A percentile compares a stretch with the other conserved stretches of the same genome.
Conservation (phyloP, 345 rosid species). For the Syzygium jambos region DNA sequence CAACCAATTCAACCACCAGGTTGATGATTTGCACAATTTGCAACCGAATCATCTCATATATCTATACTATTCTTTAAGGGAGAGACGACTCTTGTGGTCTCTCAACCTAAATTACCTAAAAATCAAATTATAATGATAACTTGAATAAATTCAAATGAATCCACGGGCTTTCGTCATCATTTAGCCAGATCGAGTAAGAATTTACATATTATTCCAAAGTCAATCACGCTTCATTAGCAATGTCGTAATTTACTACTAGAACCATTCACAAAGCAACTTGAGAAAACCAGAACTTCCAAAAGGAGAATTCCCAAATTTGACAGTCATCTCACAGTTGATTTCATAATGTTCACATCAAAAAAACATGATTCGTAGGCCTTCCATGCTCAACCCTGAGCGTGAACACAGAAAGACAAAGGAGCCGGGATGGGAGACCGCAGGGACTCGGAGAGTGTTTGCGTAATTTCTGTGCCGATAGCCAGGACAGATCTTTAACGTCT, state of each 20-base stretch:
- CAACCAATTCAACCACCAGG: fast-evolving
- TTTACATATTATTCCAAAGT: neutral
- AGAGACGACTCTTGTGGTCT: neutral
- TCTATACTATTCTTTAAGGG: neutral
- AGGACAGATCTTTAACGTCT: neutral
- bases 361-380: neutral
- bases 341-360: neutral
- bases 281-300: fast-evolving
- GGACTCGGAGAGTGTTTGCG: neutral
- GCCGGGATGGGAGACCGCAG: neutral
- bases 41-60: neutral
- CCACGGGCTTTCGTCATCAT: neutral
- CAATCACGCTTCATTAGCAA: neutral
- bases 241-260: neutral
- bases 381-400: neutral
- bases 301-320: neutral
- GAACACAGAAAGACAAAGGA: neutral
- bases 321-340: neutral
- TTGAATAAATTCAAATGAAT: neutral
- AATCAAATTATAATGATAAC: neutral
- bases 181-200: neutral
- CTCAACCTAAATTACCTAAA: neutral
- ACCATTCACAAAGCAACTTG: neutral
- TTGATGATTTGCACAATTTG: neutral
- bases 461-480: neutral